phyloP scores from a whole-genome alignment of 2,329 filamentous ascomycete genomes.

The Colletotrichum sp. region DNA sequence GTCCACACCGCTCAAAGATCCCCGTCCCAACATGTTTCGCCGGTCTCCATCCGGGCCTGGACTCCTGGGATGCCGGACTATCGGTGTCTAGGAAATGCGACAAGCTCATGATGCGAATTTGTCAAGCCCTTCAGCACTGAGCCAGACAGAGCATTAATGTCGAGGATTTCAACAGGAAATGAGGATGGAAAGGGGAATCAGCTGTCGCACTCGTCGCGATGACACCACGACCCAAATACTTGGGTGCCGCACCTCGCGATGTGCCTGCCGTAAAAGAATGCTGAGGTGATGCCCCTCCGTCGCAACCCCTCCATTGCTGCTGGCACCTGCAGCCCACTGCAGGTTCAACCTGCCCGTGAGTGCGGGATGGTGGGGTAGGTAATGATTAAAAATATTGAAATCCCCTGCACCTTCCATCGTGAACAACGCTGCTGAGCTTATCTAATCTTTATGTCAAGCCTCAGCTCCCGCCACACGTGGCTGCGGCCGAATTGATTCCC shows the following conservation, averaged over 20 bases:
- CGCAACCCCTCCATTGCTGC: background rate
- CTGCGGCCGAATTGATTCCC: background rate
- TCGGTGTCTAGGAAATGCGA: background rate
- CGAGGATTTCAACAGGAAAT: background rate
- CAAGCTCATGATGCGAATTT: background rate
- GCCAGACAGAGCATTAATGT: background rate
- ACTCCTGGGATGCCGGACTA: background rate
- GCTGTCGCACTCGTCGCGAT: background rate
- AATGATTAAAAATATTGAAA: background rate
- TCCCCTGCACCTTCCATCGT: background rate
- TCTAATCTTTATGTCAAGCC: background rate
- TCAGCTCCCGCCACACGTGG: background rate
- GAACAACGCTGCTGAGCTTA: background rate
- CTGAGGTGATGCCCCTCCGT: background rate
- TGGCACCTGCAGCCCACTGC: constrained; percentile 19
- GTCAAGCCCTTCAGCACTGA: background rate
- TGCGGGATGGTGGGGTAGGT: constrained; percentile 14
- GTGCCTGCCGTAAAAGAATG: background rate
- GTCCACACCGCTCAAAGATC: constrained; percentile 12
- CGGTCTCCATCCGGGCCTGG: background rate
- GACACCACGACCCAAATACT: background rate
- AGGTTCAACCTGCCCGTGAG: background rate
- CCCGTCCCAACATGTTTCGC: constrained; percentile 15
- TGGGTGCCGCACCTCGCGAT: background rate
- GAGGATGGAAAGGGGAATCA: background rate